Evolutionary conservation across 2,329 filamentous ascomycete species (phyloP), one percentile per base, ranked within the genome.

Genomic region (Exserohilum turcica): DNA sequence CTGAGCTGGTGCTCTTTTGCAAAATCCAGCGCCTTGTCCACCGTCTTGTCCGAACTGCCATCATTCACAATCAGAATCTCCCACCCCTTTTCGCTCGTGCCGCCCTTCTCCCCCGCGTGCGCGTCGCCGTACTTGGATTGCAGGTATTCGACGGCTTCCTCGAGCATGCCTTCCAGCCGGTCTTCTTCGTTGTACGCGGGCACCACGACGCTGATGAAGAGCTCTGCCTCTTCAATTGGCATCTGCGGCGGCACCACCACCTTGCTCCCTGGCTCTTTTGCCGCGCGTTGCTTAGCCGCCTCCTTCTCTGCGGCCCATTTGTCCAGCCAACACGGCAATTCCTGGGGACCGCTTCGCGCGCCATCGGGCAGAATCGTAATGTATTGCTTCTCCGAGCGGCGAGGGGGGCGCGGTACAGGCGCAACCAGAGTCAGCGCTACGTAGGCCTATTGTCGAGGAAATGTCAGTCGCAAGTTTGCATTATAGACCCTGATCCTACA

Each of bases 111-210:
- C 6, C 60, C 61, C 9, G 63, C 65, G 47, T 77, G 68, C 13
- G 76, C 64, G 3, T 77, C 77, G 10, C 90, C 90, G 69, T 95
- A 93, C 59, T 87, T 83, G 43, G 81, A 78, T 73, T 96, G 89
- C 8, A 99, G 82, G 72, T 92, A 96, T 43, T 86, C 86, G 21
- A 97, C 88, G 1, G 94, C 92, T 76, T 99, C 94, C 68, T 95
- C 87, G 10, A 99, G 81, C 77, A 96, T 96, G 9, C 87, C 88
- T 10, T 86, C 82, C 40, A 99, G 82, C 27, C 94, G 86, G 53
- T 89, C 82, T 72, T 93, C 88, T 71, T 99, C 94, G 64, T 99
- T 99, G 82, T 92, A 99, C 8, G 94, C 94, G 0, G 94, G 94
- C 37, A 99, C 88, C 0, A 99, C 91, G 6, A 97, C 86, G 48